A percentile compares a stretch with the other conserved stretches of the same genome.
Evolutionary conservation across 345 rosid species (phyloP).

Genomic region (Eucalyptus urophylla): DNA sequence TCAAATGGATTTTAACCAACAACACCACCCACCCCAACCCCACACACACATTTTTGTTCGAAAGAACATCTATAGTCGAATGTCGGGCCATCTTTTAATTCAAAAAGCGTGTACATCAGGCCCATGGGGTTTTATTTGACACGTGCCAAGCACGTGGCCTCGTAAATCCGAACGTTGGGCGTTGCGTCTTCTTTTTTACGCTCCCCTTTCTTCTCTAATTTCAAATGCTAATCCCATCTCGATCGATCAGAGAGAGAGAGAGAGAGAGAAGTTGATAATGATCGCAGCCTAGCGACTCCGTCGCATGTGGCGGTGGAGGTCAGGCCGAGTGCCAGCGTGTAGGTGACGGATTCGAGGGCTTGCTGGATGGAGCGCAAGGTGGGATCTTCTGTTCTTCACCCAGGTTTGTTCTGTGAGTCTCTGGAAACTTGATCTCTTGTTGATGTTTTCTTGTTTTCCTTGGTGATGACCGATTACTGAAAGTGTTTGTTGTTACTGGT

Average conservation of each 20-base stretch:
- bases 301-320: background rate
- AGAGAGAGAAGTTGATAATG: background rate
- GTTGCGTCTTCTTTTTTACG: background rate
- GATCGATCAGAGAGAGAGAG: no score
- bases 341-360: background rate
- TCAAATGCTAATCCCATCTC: background rate
- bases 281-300: rapidly evolving
- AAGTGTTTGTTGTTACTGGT: background rate
- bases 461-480: background rate
- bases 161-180: background rate
- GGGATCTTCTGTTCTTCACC: background rate
- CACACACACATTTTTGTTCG: no score
- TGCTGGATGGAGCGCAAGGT: background rate
- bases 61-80: background rate
- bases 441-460: background rate
- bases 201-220: background rate
- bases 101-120: background rate
- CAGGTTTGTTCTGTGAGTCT: background rate
- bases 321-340: background rate
- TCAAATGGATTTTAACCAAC: background rate
- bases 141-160: background rate
- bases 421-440: background rate
- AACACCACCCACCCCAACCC: no score
- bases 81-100: background rate
- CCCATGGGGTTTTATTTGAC: background rate